Evolutionary conservation across 257 asterid genomes (phyloP), one percentile per base, ranked within the genome.

Genomic region (Plantago elongata): DNA sequence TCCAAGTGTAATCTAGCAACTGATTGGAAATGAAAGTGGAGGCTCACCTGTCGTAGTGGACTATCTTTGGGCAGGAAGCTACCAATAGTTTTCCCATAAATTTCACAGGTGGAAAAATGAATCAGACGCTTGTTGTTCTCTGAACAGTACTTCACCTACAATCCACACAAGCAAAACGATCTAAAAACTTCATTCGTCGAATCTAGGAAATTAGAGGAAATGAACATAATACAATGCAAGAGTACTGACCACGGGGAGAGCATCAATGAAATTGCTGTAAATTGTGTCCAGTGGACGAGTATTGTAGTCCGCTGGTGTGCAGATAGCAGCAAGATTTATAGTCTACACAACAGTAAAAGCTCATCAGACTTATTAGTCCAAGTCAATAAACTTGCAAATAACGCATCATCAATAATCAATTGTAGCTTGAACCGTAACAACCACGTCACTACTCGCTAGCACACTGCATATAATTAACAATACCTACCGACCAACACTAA

Each of bases 271-370:
- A 73, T 89, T 89, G 92, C 95, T 89, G 83, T 83, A 86, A 57
- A 89, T 89, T 11, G 97, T 89, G 74, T 89, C 97, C n/a, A 86
- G 90, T 0, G 97, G 97, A 49, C 97, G 90, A 1, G 94, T 89
- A 57, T 89, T 89, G 78, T 89, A 89, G 70, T 89, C 97, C 1
- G 95, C 95, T 66, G 97, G 97, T 61, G 97, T 89, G 77, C 97
- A 89, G 68, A 89, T 86, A 76, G 97, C 95, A 30, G 97, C 97
- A 66, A 89, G 97, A 74, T 89, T 89, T 64, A 89, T 63, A 7
- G 81, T 79, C 97, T 89, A 54, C 64, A 62, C 57, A 58, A 68
- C 72, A 77, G 15, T 65, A 70, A 13, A 57, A 30, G 7, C 5
- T n/a, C 49, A 10, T 52, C 43, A 65, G 47, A 40, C 16, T 69